phyloP scores from a whole-genome alignment of 2,329 filamentous ascomycete genomes.

The Aureobasidium pullulans region DNA sequence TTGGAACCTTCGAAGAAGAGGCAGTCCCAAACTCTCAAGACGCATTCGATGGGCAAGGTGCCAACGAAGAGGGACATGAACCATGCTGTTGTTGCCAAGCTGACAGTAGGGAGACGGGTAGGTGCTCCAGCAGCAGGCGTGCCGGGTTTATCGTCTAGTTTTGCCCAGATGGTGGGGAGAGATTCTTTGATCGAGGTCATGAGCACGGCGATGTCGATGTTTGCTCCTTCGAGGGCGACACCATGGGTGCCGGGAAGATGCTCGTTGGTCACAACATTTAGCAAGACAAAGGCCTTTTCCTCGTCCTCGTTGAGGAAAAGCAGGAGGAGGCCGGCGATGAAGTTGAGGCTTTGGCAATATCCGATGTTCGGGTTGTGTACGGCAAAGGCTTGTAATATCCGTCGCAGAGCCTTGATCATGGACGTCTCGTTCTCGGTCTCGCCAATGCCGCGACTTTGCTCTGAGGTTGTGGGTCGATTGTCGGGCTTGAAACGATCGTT shows the following conservation, averaged over 20 bases:
- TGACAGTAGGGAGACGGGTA: slow-evolving; percentile 72
- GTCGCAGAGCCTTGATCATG: slow-evolving; percentile 73
- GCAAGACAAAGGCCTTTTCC: slow-evolving; percentile 85
- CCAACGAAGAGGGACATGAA: slow-evolving; percentile 97
- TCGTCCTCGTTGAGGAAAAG: slow-evolving; percentile 76
- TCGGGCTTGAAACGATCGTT: slow-evolving; percentile 81
- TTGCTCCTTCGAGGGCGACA: slow-evolving; percentile 80
- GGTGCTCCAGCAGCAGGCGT: slow-evolving; percentile 32
- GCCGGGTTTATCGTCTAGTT: slow-evolving; percentile 66
- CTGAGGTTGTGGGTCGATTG: slow-evolving; percentile 26
- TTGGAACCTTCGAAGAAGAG: slow-evolving; percentile 95
- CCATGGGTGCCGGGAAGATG: slow-evolving; percentile 91
- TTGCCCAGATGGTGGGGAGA: slow-evolving; percentile 76
- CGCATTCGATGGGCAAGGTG: slow-evolving; percentile 83
- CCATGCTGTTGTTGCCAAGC: slow-evolving; percentile 89
- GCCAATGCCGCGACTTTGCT: slow-evolving; percentile 16
- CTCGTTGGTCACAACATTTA: slow-evolving; percentile 82
- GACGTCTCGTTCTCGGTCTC: slow-evolving; percentile 54
- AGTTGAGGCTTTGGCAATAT: slow-evolving; percentile 94
- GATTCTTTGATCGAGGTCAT: slow-evolving; percentile 80
- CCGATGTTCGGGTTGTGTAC: slow-evolving; percentile 86
- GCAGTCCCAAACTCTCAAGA: slow-evolving; percentile 87
- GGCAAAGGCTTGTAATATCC: slow-evolving; percentile 82
- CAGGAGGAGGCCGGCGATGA: slow-evolving; percentile 80
- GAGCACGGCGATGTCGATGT: slow-evolving; percentile 86